These are phyloP conservation scores for Annulohypoxylon bovei DNA, from an alignment of 495 filamentous ascomycete species.

Conservation along the genomic window DNA sequence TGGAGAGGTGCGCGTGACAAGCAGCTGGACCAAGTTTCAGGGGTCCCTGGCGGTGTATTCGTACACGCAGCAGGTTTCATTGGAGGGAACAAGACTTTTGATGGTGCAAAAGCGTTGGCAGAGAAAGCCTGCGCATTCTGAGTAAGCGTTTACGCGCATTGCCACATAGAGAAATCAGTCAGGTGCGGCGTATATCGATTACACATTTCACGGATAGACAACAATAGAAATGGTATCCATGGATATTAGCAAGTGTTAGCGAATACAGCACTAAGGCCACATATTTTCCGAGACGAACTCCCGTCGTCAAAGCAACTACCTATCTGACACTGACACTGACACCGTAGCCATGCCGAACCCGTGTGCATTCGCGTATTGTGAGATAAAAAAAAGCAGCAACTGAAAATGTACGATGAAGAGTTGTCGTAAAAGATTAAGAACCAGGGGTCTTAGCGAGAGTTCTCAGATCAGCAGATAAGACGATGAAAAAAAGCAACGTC, in stretches of 20 bases:
- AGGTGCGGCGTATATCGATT: not conserved
- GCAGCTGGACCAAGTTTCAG: conserved; percentile 76
- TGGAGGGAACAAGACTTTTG: conserved; percentile 89
- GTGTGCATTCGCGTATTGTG: not conserved
- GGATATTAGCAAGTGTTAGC: not conserved
- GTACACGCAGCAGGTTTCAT: conserved; percentile 96
- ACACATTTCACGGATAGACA: conserved; percentile 31
- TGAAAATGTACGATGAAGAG: conserved; percentile 16
- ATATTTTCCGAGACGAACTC: conserved; percentile 10
- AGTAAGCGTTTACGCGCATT: conserved; percentile 42
- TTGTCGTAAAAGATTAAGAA: conserved; percentile 2
- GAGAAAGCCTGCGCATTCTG: conserved; percentile 64
- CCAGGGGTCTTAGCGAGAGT: conserved; percentile 28
- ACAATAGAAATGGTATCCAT: not conserved
- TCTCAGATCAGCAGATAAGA: conserved; percentile 9
- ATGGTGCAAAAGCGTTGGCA: conserved; percentile 90
- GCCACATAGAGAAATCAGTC: not conserved
- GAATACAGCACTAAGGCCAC: not conserved
- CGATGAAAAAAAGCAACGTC: conserved; percentile 17
- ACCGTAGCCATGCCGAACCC: conserved; percentile 11
- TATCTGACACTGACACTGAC: conserved; percentile 22
- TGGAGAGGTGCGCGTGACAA: conserved; percentile 93
- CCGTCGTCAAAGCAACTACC: conserved; percentile 19
- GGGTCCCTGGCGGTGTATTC: conserved; percentile 83
- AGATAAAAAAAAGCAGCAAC: not conserved